Conservation (phyloP, 2,329 filamentous ascomycete species). For the Pseudogymnoascus sp. region DNA sequence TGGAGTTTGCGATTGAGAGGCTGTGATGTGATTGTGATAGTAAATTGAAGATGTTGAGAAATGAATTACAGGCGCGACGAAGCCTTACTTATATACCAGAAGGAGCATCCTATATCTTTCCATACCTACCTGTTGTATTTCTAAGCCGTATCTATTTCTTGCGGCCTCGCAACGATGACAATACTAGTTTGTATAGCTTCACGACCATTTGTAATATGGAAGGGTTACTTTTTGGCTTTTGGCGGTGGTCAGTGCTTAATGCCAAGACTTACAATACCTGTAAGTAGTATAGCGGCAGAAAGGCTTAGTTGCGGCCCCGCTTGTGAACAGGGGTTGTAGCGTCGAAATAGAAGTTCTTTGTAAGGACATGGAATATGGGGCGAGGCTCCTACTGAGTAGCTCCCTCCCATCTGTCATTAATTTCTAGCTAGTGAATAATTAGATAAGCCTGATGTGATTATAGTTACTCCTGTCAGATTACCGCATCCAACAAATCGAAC, state of each 20-base stretch:
- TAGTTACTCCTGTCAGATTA: too few species aligned
- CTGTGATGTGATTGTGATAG: neutral
- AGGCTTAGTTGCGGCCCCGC: neutral
- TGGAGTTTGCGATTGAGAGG: neutral
- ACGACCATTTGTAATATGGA: neutral
- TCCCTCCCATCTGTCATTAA: too few species aligned
- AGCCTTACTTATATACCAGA: neutral
- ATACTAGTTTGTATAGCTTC: neutral
- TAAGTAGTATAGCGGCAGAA: neutral
- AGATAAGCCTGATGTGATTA: too few species aligned
- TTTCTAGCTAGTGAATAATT: too few species aligned
- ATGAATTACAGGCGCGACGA: neutral
- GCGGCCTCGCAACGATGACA: neutral
- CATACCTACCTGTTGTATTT: neutral
- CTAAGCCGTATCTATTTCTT: neutral
- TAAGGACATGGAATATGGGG: too few species aligned
- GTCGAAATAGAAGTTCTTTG: too few species aligned
- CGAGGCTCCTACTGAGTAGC: too few species aligned
- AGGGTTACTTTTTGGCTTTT: neutral
- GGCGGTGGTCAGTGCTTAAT: neutral
- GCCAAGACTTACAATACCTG: conserved; percentile 4
- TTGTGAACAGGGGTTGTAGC: neutral
- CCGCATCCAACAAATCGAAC: too few species aligned
- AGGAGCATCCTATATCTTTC: neutral
- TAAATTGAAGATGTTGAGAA: neutral